Conservation (phyloP, 805 yeast species). For the Metschnikowia drakensbergensis region DNA sequence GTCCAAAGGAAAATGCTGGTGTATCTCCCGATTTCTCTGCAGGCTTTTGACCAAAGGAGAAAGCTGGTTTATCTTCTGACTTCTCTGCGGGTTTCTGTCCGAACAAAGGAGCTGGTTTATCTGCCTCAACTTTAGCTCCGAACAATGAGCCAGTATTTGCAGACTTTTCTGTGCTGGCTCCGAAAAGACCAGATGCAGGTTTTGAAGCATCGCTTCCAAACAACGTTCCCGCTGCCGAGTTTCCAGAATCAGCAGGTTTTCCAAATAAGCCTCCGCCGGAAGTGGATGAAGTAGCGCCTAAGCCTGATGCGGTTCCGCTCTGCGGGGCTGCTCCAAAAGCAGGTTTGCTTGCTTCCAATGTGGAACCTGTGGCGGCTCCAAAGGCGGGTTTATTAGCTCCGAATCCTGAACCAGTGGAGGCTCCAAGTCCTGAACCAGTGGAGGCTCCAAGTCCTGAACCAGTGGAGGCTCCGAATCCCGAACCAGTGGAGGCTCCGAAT, state of each 20-base stretch:
- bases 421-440: neutral
- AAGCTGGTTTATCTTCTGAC: constrained; percentile 2
- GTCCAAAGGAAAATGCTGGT: constrained; percentile 13
- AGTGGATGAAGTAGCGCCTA: neutral
- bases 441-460: neutral
- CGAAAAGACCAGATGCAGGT: constrained; percentile 3
- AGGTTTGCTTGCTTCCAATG: no score
- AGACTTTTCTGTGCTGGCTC: neutral
- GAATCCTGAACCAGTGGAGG: constrained; percentile 1
- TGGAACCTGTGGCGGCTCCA: neutral
- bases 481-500: no score
- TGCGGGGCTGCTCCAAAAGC: neutral
- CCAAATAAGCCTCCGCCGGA: neutral
- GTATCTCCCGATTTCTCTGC: constrained; percentile 8
- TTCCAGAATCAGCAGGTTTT: neutral
- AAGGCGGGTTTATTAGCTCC: neutral
- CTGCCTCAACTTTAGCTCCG: constrained; percentile 7
- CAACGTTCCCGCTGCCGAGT: constrained; percentile 3
- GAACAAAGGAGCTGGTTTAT: neutral
- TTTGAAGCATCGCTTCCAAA: constrained; percentile 2
- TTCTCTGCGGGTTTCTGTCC: constrained; percentile 5
- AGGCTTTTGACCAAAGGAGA: constrained; percentile 6
- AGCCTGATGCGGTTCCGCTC: neutral
- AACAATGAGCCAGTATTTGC: neutral
- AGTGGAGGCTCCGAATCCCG: neutral